Evolutionary conservation across 371 early-diverging fungal species (phyloP), one percentile per base, ranked within the genome.

Genomic region (Mortierella sp.): DNA sequence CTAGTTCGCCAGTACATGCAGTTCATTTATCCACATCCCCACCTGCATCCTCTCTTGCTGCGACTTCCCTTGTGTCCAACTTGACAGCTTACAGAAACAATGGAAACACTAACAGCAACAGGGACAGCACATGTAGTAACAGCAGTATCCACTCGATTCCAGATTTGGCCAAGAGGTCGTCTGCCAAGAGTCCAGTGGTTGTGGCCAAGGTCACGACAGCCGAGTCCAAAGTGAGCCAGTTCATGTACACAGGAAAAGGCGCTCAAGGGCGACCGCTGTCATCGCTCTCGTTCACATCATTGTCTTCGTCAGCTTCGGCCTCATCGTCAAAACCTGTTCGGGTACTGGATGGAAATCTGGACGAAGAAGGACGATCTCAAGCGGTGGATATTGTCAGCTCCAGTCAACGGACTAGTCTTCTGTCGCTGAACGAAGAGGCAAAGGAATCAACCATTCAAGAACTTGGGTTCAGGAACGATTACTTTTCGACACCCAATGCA

Each of bases 221-320:
- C 15, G 72, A 76, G 23, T 76, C 68, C 5, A 70, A 67, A 6
- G 68, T 71, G 21, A 71, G 64, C n/a, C 76, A 71, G 48, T 76
- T 76, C 60, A 61, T 66, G 67, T 67, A 67, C 47, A 55, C 62
- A 15, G 28, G 62, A 57, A 30, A 57, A 57, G 30, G 28, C 7
- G 37, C n/a, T 7, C 57, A 26, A 4, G 12, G 29, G 2, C 57
- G 57, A 9, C 37, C 37, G 37, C 37, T 37, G 37, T 37, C 37
- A 37, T 37, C 37, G 9, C 37, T 37, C 3, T 37, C 37, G 37
- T 9, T 37, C 3, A 5, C 37, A 9, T 37, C 37, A 3, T 37
- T 37, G 3, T 37, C 37, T 37, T 37, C 37, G 9, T 37, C 37
- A 9, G 9, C 37, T 37, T 37, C 37, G 9, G 37, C 37, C 9